Conservation (phyloP, 768 basidiomycete species). For the Hebeloma cylindrosporum region DNA sequence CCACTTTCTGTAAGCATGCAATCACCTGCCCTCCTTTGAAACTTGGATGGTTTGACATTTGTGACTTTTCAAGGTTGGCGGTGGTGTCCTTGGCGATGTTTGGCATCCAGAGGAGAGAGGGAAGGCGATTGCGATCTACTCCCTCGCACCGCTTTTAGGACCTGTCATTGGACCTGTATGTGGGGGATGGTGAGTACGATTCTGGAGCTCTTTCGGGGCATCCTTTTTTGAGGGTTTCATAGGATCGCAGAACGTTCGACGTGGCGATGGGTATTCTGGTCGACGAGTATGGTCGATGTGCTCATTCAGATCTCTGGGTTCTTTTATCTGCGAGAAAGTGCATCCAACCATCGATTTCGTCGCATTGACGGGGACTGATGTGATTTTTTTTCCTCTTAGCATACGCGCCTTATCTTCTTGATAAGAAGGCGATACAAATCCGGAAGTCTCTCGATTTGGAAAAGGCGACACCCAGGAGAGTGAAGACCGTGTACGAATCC, state of each 20-base stretch:
- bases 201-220: not conserved
- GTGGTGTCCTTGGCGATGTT: constrained; percentile 64
- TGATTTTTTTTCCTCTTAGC: constrained; percentile 36
- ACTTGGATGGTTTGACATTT: constrained; percentile 10
- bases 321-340: constrained; percentile 64
- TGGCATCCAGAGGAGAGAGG: constrained; percentile 65
- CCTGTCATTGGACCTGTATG: constrained; percentile 64
- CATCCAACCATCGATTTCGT: constrained; percentile 14
- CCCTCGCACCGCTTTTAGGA: constrained; percentile 64
- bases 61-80: constrained; percentile 44
- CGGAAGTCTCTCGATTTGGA: constrained; percentile 46
- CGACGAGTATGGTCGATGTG: constrained; percentile 58
- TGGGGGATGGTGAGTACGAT: constrained; percentile 50
- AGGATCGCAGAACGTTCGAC: constrained; percentile 60
- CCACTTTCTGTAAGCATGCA: constrained; percentile 63
- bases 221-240: constrained; percentile 10
- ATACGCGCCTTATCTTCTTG: constrained; percentile 43
- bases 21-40: constrained; percentile 40
- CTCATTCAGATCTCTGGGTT: constrained; percentile 55
- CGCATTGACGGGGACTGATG: constrained; percentile 8
- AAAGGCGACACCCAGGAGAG: constrained; percentile 35
- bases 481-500: constrained; percentile 50
- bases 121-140: constrained; percentile 61
- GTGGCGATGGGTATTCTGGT: constrained; percentile 81
- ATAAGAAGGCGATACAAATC: constrained; percentile 51